Base-by-base conservation (phyloP, 257 asterid species). In the Solanum chilense region DNA sequence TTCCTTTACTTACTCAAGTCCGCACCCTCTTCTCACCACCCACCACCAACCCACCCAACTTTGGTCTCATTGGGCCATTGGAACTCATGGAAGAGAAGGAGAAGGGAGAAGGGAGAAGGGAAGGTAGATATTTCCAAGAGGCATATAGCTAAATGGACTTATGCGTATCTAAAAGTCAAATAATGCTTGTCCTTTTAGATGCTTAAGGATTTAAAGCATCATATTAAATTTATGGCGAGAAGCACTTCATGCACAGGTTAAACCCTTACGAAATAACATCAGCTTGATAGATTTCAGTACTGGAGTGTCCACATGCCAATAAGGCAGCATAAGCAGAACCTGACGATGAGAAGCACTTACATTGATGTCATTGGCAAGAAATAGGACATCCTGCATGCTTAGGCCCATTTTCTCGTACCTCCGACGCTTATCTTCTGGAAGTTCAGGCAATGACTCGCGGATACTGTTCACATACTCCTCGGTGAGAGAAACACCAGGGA, bases 381-480 rank as follows among this genome's bases (percentile, higher is more conserved):
- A 96, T 56, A 97, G 98, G 87, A 97, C 96, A 91, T 97, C 99
- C 89, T 95, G 99, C 98, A 97, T 96, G 94, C 95, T 95, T 64
- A 96, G 91, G 85, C 99, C 98, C 93, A 97, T 85, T 21, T 86
- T 90, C 90, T 96, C 98, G 75, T 94, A 97, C 91, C 98, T 93
- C 78, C 98, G 91, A 88, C 98, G 97, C 89, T 97, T 97, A 88
- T 83, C 88, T 94, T 97, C 99, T 18, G 99, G 99, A 86, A 97
- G 92, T 92, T 97, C 99, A 82, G 99, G 99, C 86, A 97, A 92
- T 23, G 98, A 95, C 86, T 89, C 88, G 73, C 89, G 94, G 84
- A 96, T 90, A 37, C 45, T 85, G 74, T 91, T 90, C 84, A 96
- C 89, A 86, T 92, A 97, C 47, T 93, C 98, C 87, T 94, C 88